Conservation (phyloP, 345 rosid genomes). For the Eucalyptus pauciflora region DNA sequence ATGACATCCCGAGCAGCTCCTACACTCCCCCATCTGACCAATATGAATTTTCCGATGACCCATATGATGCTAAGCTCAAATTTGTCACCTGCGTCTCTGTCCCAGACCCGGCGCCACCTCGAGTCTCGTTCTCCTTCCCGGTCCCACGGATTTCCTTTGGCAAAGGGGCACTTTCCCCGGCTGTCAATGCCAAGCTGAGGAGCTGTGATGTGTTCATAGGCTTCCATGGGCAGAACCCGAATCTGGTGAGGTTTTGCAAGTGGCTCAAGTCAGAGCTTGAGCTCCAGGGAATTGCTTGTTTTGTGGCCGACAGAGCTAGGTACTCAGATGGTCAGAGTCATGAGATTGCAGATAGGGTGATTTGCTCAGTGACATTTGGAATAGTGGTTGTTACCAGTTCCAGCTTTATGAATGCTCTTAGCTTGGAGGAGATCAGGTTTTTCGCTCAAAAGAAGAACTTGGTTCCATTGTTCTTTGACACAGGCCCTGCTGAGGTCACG, state of each 20-base stretch:
- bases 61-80: constrained; percentile 43
- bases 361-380: constrained; percentile 74
- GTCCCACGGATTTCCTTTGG: constrained; percentile 76
- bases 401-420: constrained; percentile 48
- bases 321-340: constrained; percentile 73
- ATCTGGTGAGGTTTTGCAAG: constrained; percentile 70
- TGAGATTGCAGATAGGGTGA: constrained; percentile 80
- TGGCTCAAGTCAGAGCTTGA: constrained; percentile 95
- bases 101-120: constrained; percentile 44
- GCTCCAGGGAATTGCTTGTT: constrained; percentile 90
- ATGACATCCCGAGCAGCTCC: constrained; percentile 85
- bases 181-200: constrained; percentile 62
- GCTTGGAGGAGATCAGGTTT: constrained; percentile 83
- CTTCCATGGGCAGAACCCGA: constrained; percentile 79
- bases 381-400: constrained; percentile 59
- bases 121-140: constrained; percentile 80
- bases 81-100: constrained; percentile 49
- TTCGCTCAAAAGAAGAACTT: constrained; percentile 86
- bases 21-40: constrained; percentile 84
- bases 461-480: constrained; percentile 71
- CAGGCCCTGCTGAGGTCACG: constrained; percentile 47
- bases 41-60: constrained; percentile 74
- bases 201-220: constrained; percentile 89
- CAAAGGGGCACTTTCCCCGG: constrained; percentile 59
- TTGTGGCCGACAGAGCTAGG: constrained; percentile 79